Conservation (phyloP, 2,329 filamentous ascomycete species). For the Colletotrichum eremochloae region DNA sequence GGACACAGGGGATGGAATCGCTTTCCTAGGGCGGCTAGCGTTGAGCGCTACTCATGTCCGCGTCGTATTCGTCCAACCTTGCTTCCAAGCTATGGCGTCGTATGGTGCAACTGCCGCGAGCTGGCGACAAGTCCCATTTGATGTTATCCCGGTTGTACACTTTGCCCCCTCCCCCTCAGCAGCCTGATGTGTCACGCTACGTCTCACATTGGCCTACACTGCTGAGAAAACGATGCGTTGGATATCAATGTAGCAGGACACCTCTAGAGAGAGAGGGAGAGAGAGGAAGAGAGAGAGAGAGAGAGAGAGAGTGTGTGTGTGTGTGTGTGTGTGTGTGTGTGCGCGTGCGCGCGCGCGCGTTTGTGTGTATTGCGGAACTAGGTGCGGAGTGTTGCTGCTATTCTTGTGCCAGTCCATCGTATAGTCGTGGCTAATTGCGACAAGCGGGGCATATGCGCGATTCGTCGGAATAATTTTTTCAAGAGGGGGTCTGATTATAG, state of each 20-base stretch:
- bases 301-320: no score
- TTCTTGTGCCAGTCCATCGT: slow-evolving; percentile 14
- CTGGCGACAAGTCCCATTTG: background rate
- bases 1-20: background rate
- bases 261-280: background rate
- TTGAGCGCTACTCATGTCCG: slow-evolving; percentile 27
- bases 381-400: slow-evolving; percentile 15
- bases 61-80: slow-evolving; percentile 8
- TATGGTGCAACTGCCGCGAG: background rate
- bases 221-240: background rate
- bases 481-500: background rate
- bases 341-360: no score
- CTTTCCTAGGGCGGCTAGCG: slow-evolving; percentile 11
- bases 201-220: background rate
- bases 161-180: background rate
- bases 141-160: background rate
- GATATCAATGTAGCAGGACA: no score
- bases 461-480: slow-evolving; percentile 5
- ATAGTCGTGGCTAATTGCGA: slow-evolving; percentile 1
- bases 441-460: background rate
- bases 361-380: slow-evolving; percentile 1
- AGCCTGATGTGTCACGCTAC: background rate
- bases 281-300: no score
- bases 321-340: background rate
- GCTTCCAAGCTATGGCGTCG: slow-evolving; percentile 3